Conservation (phyloP, 768 basidiomycete species). For the Psilocybe azurescens region DNA sequence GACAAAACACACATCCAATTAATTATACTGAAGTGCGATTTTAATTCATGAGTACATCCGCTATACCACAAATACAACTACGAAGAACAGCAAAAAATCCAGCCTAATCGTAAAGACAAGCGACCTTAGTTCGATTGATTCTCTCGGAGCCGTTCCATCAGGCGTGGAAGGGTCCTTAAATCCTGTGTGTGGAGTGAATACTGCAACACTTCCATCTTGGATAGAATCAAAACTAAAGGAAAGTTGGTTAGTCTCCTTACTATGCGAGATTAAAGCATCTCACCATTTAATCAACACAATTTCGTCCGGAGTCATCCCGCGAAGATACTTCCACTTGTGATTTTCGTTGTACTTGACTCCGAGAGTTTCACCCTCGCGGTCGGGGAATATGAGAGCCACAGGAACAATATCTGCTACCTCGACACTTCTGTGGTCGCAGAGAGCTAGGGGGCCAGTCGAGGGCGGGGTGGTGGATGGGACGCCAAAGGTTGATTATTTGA, state of each 20-base stretch:
- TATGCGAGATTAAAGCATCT: neutral
- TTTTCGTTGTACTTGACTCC: constrained; percentile 49
- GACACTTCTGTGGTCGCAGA: constrained; percentile 58
- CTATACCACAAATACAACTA: neutral
- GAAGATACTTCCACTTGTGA: constrained; percentile 58
- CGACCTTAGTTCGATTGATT: constrained; percentile 65
- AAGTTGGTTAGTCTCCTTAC: neutral
- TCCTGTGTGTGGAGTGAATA: constrained; percentile 66
- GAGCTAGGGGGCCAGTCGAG: constrained; percentile 53
- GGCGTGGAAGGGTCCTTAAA: constrained; percentile 61
- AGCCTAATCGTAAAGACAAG: constrained; percentile 57
- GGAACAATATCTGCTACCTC: constrained; percentile 48
- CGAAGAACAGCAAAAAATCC: neutral
- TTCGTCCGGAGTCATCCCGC: constrained; percentile 53
- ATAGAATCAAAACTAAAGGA: constrained; percentile 30
- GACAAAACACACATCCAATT: no score
- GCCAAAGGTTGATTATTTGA: constrained; percentile 69
- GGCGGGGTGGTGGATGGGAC: constrained; percentile 54
- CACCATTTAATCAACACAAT: constrained; percentile 58
- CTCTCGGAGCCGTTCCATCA: constrained; percentile 47
- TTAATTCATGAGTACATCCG: no score
- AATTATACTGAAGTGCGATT: no score
- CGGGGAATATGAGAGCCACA: constrained; percentile 49
- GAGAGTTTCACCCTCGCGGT: constrained; percentile 56
- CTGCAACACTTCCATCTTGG: constrained; percentile 50